Evolutionary conservation across 148 eudicot species (phyloP), one percentile per base, ranked within the genome.

Genomic region (Bassia scoparia): DNA sequence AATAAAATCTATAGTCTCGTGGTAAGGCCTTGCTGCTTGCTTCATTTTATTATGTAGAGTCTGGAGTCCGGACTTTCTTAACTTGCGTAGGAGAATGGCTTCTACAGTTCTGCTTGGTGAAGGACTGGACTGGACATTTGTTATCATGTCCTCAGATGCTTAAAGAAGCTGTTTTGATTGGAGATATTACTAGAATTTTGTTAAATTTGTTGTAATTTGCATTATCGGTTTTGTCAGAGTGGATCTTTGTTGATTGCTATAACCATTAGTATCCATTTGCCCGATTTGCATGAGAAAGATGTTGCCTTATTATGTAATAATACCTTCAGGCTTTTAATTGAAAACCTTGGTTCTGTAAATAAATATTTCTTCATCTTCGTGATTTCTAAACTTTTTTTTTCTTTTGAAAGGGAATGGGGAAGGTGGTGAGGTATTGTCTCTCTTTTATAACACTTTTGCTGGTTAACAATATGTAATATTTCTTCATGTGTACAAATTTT

Each of bases 361-460:
- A 2, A 35, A 52, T n/a, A 65, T 24, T 64, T 33, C n/a, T n/a
- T 72, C 53, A 30, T n/a, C 21, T 24, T 20, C 21, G 4, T 27
- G 53, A 0, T 41, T 41, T 41, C 46, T 41, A 14, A 44, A 17
- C 23, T 24, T 58, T 50, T 30, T 54, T 67, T 61, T 46, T 48
- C 26, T 56, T 77, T 61, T 23, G 70, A 41, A 15, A 95, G 99
- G 99, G 73, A n/a, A n/a, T n/a, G n/a, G n/a, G n/a, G 99, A 95
- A 88, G 99, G 99, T 77, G 99, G 99, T 60, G 99, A 95, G 97
- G 99, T 95, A 92, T 67, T 53, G 61, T 34, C 9, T 52, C 49
- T 60, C 61, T 26, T 54, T 38, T n/a, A 5, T 61, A 46, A 13
- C 67, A 20, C 15, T 66, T 59, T 27, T 10, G 24, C 53, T 69